Base-by-base conservation (phyloP, 257 asterid genomes). In the Fraxinus cuspidata region DNA sequence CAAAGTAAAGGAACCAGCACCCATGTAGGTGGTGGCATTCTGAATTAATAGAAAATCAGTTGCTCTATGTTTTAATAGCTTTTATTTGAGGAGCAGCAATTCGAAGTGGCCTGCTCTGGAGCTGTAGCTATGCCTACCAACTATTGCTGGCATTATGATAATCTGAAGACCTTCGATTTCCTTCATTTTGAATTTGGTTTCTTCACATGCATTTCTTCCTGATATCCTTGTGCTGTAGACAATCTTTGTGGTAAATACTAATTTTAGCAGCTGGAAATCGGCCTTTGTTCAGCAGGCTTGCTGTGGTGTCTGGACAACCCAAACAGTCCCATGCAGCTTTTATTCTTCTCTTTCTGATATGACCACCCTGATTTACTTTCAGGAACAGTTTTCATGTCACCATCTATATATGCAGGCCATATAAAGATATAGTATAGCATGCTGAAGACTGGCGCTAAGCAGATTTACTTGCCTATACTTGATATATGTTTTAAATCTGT, bases 381-480 rank as follows among this genome's bases (percentile, higher is more conserved):
- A 47, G n/a, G 56, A 47, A 15, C 1, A 44, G 19, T 40, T 40
- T 10, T 40, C 16, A 40, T 10, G 49, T 40, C 49, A 40, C 49
- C 49, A 40, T 10, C 49, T 40, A 40, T 40, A 40, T 40, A 2
- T 40, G 15, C 12, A 40, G 2, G n/a, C 56, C 56, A 47, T 4
- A 19, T 47, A 47, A 47, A 47, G 16, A 47, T n/a, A 47, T 47
- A 44, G 19, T 12, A 42, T 42, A 44, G 53, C 53, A 4, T 13
- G 53, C 53, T 13, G 56, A 47, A 15, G 6, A 21, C 34, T 2
- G 21, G 76, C 15, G 28, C 27, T 29, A 28, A 49, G 11, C 21
- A 42, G 35, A 74, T 25, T 21, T 60, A 74, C 53, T 60, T 35
- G 64, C 40, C 19, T 12, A 72, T 74, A 70, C 69, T 53, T 53